Evolutionary conservation across 495 filamentous ascomycete genomes (phyloP).

Genomic region (Neurospora intermedia): DNA sequence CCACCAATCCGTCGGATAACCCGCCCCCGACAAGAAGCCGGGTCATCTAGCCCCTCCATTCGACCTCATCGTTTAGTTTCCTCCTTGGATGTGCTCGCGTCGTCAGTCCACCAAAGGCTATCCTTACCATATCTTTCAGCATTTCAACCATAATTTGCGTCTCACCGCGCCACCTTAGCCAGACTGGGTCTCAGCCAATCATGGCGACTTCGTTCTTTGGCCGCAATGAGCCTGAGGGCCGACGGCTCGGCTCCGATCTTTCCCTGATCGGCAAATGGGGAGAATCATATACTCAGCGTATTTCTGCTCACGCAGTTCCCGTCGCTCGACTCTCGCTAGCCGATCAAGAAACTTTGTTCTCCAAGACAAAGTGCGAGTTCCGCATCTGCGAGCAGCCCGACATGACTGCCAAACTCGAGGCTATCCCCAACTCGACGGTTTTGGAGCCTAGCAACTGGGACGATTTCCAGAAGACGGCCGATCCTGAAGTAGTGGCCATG

Average conservation of each 20-base stretch:
- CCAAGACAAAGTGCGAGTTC: conserved; percentile 3
- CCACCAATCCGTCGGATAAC: background rate
- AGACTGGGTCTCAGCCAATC: too few species aligned
- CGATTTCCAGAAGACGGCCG: background rate
- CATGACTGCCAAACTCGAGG: conserved; percentile 9
- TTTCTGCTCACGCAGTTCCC: conserved; percentile 1
- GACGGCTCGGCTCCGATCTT: conserved; percentile 14
- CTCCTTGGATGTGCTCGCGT: background rate
- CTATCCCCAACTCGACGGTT: background rate
- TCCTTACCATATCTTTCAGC: background rate
- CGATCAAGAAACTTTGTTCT: conserved; percentile 14
- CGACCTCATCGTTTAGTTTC: background rate
- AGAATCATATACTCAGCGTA: background rate
- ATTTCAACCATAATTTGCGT: background rate
- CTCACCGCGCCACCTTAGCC: background rate
- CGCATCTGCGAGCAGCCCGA: conserved; percentile 5
- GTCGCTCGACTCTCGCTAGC: conserved; percentile 13
- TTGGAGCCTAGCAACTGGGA: background rate
- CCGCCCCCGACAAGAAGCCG: background rate
- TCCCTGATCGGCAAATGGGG: conserved; percentile 15
- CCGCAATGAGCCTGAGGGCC: conserved; percentile 11
- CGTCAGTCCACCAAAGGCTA: background rate
- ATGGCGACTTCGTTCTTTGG: conserved; percentile 12
- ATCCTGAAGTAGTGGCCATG: conserved; percentile 11
- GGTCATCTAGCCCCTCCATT: background rate